Evolutionary conservation across 2,329 filamentous ascomycete species (phyloP).

Genomic region (Mycocentrospora acerina): DNA sequence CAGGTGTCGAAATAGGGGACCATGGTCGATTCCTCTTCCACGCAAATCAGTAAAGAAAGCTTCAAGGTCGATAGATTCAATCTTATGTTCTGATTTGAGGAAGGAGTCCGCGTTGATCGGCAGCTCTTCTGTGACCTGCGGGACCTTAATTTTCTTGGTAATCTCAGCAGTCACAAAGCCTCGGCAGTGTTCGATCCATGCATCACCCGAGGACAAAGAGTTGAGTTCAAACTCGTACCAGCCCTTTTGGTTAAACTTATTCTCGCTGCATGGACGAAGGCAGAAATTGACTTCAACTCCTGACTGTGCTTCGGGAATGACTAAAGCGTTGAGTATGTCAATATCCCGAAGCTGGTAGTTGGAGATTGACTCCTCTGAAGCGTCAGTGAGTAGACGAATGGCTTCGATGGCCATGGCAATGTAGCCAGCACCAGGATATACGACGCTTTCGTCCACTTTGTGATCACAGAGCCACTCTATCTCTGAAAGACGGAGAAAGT

Average conservation of each 20-base stretch:
- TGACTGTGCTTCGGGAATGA: conserved; percentile 25
- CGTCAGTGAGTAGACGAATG: conserved; percentile 1
- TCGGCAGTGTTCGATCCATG: conserved; percentile 17
- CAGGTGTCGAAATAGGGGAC: conserved; percentile 2
- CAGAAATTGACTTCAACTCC: conserved; percentile 24
- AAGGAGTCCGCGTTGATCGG: no score
- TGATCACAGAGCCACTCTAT: conserved; percentile 52
- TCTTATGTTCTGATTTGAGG: no score
- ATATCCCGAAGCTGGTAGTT: conserved; percentile 23
- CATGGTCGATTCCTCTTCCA: conserved; percentile 2
- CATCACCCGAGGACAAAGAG: conserved; percentile 11
- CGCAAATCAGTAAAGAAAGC: no score
- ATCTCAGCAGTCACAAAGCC: conserved; percentile 3
- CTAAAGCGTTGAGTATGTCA: conserved; percentile 15
- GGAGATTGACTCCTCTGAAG: conserved; percentile 6
- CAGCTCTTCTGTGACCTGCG: no score
- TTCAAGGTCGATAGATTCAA: no score
- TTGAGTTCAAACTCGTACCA: conserved; percentile 21
- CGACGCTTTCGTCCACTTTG: conserved; percentile 30
- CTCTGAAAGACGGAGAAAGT: conserved; percentile 43
- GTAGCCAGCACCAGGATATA: neutral
- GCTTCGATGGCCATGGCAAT: conserved; percentile 5
- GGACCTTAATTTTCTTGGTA: no score
- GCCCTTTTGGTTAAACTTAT: conserved; percentile 1
- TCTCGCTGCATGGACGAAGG: conserved; percentile 11